These are phyloP conservation scores for Endogone sp. DNA, from an alignment of 192 early-diverging fungal species.

Conservation along the genomic window DNA sequence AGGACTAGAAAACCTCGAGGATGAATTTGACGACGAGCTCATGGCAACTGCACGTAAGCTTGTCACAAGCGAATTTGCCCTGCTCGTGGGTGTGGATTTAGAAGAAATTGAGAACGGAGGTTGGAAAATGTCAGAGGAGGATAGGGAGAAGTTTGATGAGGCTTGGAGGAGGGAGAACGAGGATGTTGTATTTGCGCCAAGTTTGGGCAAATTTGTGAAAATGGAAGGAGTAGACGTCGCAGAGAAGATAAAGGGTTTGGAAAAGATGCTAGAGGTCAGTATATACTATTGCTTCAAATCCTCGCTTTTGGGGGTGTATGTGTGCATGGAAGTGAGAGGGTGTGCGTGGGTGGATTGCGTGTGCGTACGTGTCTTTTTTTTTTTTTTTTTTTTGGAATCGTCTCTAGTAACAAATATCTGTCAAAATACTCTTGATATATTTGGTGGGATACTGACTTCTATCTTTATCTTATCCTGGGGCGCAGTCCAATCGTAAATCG, in stretches of 20 bases:
- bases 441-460: slow-evolving; percentile 14
- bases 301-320: neutral
- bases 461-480: neutral
- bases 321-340: too few species aligned
- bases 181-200: slow-evolving; percentile 27
- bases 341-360: too few species aligned
- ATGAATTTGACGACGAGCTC: slow-evolving; percentile 55
- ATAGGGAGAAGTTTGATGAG: slow-evolving; percentile 30
- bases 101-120: slow-evolving; percentile 31
- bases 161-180: slow-evolving; percentile 24
- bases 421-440: slow-evolving; percentile 4
- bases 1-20: slow-evolving; percentile 45
- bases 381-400: neutral
- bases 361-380: neutral
- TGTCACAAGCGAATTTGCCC: slow-evolving; percentile 42
- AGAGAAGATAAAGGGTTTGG: slow-evolving; percentile 26
- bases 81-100: slow-evolving; percentile 13
- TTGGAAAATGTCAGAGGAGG: slow-evolving; percentile 20
- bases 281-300: neutral
- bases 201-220: slow-evolving; percentile 26
- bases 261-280: slow-evolving; percentile 31
- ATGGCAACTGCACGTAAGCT: slow-evolving; percentile 52
- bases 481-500: slow-evolving; percentile 53
- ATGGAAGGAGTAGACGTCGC: slow-evolving; percentile 25
- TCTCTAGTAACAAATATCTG: neutral